Percentiles rank a stretch among this genome's conserved stretches.
Evolutionary conservation across 306 rosid genomes (phyloP).

Genomic region (Luffa acutangula): DNA sequence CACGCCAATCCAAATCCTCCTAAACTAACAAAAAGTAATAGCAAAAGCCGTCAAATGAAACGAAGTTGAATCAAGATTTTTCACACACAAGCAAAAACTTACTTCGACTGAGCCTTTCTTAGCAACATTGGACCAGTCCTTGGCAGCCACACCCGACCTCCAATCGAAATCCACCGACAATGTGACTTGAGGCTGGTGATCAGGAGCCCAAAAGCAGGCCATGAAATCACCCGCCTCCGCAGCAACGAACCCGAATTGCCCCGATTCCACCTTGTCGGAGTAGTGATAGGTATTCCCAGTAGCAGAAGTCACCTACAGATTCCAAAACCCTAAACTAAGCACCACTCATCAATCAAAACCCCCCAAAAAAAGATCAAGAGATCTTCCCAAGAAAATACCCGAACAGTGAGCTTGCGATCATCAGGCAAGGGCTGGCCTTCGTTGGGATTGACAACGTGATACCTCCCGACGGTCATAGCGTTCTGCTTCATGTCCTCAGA

Average conservation of each 20-base stretch:
- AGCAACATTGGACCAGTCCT: slow-evolving; percentile 93
- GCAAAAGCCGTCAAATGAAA: neutral
- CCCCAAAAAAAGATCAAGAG: neutral
- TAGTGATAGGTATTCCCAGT: slow-evolving; percentile 62
- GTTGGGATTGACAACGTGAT: slow-evolving; percentile 49
- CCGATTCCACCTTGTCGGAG: slow-evolving; percentile 51
- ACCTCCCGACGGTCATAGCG: slow-evolving; percentile 86
- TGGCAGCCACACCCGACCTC: slow-evolving; percentile 87
- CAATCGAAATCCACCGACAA: slow-evolving; percentile 77
- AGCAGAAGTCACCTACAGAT: slow-evolving; percentile 69
- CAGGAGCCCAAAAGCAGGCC: slow-evolving; percentile 80
- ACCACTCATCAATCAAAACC: neutral
- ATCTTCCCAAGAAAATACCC: slow-evolving; percentile 32
- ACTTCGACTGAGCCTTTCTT: slow-evolving; percentile 91
- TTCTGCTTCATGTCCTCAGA: slow-evolving; percentile 74
- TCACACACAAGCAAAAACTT: slow-evolving; percentile 16
- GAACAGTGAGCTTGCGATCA: slow-evolving; percentile 59
- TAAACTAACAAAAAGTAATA: neutral
- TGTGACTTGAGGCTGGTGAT: slow-evolving; percentile 40
- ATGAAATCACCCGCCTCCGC: slow-evolving; percentile 77
- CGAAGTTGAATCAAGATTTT: neutral
- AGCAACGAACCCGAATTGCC: slow-evolving; percentile 63
- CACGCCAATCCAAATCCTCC: neutral
- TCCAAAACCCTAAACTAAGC: slow-evolving; percentile 4
- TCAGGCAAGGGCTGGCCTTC: slow-evolving; percentile 65